Conservation (phyloP, 306 rosid species). For the Castanopsis chinensis region DNA sequence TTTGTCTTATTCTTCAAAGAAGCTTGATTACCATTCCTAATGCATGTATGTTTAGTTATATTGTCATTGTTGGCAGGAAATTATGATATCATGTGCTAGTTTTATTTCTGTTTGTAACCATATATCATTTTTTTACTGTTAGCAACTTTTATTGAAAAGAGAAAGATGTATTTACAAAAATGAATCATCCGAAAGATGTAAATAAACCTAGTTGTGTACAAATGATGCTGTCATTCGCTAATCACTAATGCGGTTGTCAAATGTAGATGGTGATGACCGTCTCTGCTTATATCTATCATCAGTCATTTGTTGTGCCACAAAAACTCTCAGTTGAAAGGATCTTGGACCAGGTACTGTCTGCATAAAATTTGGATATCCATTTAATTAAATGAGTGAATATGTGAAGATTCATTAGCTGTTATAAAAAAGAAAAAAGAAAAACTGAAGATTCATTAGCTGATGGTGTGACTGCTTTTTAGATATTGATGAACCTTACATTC, state of each 20-base stretch:
- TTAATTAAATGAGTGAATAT: background rate
- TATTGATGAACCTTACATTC: conserved; percentile 75
- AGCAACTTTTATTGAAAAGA: background rate
- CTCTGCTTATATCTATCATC: conserved; percentile 91
- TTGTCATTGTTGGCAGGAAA: background rate
- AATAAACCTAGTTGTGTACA: too few relatives aligned
- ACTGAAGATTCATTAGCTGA: too few relatives aligned
- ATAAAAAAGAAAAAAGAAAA: too few relatives aligned
- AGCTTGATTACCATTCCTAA: background rate
- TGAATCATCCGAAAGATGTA: too few relatives aligned
- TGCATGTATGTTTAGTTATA: background rate
- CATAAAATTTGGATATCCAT: background rate
- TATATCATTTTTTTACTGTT: background rate
- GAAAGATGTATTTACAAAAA: background rate
- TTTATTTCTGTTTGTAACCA: background rate
- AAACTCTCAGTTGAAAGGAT: conserved; percentile 75
- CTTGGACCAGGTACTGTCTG: conserved; percentile 69
- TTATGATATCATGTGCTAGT: background rate
- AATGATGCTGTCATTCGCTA: background rate
- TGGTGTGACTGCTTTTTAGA: conserved; percentile 38
- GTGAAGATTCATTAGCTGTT: background rate
- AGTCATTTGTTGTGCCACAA: conserved; percentile 76
- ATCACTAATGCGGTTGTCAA: conserved; percentile 6
- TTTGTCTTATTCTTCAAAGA: background rate
- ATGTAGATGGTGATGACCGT: conserved; percentile 99